Conservation (phyloP, 2,329 filamentous ascomycete genomes). For the Pyricularia pennisetigena region DNA sequence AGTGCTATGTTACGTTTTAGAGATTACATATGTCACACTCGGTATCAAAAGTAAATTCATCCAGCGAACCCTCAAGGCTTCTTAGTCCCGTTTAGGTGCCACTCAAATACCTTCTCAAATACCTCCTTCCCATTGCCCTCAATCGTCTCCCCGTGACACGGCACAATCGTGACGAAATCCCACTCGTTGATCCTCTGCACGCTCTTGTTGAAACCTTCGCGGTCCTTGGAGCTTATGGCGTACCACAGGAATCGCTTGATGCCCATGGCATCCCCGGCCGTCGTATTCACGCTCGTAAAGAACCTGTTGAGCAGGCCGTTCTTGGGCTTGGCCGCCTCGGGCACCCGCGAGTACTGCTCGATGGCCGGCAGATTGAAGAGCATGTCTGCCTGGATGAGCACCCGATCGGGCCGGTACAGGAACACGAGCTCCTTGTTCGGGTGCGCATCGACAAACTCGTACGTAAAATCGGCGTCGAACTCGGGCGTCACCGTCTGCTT, state of each 20-base stretch:
- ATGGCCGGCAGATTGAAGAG: slow-evolving; percentile 82
- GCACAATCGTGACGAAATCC: slow-evolving; percentile 79
- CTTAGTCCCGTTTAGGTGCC: slow-evolving; percentile 51
- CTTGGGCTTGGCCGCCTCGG: slow-evolving; percentile 30
- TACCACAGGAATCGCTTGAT: slow-evolving; percentile 83
- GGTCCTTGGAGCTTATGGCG: slow-evolving; percentile 46
- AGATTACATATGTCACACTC: too few species aligned
- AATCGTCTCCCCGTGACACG: slow-evolving; percentile 89
- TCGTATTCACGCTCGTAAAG: slow-evolving; percentile 46
- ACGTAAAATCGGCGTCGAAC: slow-evolving; percentile 80
- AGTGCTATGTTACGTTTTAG: not conserved
- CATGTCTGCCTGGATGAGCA: slow-evolving; percentile 81
- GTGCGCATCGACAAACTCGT: slow-evolving; percentile 73
- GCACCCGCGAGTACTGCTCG: slow-evolving; percentile 68
- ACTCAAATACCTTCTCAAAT: slow-evolving; percentile 70
- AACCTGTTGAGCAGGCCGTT: slow-evolving; percentile 29
- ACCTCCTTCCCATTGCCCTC: slow-evolving; percentile 62
- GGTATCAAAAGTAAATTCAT: not conserved
- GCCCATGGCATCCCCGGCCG: slow-evolving; percentile 57
- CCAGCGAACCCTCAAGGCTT: not conserved
- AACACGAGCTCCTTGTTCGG: slow-evolving; percentile 84
- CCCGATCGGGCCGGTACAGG: slow-evolving; percentile 65
- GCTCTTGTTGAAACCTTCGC: slow-evolving; percentile 59
- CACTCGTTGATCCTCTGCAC: slow-evolving; percentile 61
- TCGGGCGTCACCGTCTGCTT: slow-evolving; percentile 54